Base-by-base conservation (phyloP, 805 yeast genomes). In the Lipomyces chichibuensis region DNA sequence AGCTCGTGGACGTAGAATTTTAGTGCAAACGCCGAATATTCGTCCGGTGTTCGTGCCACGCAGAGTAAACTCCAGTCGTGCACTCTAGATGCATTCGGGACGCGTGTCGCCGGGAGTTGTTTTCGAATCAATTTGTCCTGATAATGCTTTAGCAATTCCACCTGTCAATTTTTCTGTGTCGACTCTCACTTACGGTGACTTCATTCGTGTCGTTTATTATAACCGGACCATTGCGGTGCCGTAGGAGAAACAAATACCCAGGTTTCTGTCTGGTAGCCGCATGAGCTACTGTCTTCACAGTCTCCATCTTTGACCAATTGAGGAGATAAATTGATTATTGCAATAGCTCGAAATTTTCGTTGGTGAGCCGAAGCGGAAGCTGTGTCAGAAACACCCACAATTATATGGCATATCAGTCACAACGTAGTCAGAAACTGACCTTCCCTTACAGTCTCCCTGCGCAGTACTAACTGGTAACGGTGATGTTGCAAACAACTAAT, bases 51-150 rank as follows among this genome's bases (percentile, higher is more conserved):
- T 37, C 66, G 62, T 13, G 69, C 67, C 9, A 64, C 71, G 32
- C 72, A 71, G 11, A 69, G 59, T 23, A 69, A 54, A 3, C 60
- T 49, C 71, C 71, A 69, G 58, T 69, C 71, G 20, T 69, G 71
- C 35, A 17, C 20, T 2, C 67, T 25, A 13, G 55, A 29, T 6
- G 67, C 67, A 27, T 63, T 55, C 23, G 70, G 70, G 7, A 62
- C 63, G 1, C 65, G 54, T 27, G 60, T 23, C 23, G 69, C 55
- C 20, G 68, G 62, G 14, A 69, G 58, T 33, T 69, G 71, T 1
- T 43, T 13, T 8, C 60, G 57, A 43, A 69, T 63, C 20, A 62
- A 52, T 20, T 46, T 49, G 46, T 66, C 67, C 71, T 69, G 29
- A 3, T 20, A 13, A 7, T 13, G 8, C 27, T 27, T 55, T 23